Evolutionary conservation across 106 monocot genomes (phyloP).

Genomic region (Apostasia ramifera): DNA sequence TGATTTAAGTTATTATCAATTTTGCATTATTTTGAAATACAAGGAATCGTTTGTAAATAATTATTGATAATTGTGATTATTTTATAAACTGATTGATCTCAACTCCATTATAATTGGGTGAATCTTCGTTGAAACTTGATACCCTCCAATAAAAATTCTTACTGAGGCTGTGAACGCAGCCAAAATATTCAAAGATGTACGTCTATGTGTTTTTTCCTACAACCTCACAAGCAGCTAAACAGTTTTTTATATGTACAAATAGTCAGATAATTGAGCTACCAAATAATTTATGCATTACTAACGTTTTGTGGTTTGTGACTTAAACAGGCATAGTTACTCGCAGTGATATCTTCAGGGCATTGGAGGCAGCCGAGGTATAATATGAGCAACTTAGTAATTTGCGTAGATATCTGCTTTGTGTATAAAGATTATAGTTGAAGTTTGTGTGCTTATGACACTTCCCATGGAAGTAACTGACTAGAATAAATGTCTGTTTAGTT

Average conservation of each 20-base stretch:
- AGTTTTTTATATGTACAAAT: too few relatives aligned
- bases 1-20: too few relatives aligned
- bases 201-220: background rate
- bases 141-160: too few relatives aligned
- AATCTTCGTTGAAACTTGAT: too few relatives aligned
- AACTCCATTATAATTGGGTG: too few relatives aligned
- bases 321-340: conserved; percentile 56
- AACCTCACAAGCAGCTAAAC: background rate
- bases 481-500: too few relatives aligned
- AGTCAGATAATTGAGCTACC: background rate
- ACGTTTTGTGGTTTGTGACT: background rate
- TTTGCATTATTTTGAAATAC: too few relatives aligned
- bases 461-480: too few relatives aligned
- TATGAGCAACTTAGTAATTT: background rate
- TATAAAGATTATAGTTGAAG: background rate
- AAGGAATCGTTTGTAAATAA: too few relatives aligned
- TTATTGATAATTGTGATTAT: too few relatives aligned
- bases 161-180: too few relatives aligned
- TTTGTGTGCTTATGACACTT: background rate
- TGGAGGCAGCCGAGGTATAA: conserved; percentile 32
- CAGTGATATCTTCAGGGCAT: conserved; percentile 30
- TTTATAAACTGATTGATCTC: too few relatives aligned
- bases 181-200: background rate
- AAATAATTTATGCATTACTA: background rate
- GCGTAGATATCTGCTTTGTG: background rate